Evolutionary conservation across 2,329 filamentous ascomycete genomes (phyloP), one percentile per base, ranked within the genome.

Genomic region (Paraphaeosphaeria minitans): DNA sequence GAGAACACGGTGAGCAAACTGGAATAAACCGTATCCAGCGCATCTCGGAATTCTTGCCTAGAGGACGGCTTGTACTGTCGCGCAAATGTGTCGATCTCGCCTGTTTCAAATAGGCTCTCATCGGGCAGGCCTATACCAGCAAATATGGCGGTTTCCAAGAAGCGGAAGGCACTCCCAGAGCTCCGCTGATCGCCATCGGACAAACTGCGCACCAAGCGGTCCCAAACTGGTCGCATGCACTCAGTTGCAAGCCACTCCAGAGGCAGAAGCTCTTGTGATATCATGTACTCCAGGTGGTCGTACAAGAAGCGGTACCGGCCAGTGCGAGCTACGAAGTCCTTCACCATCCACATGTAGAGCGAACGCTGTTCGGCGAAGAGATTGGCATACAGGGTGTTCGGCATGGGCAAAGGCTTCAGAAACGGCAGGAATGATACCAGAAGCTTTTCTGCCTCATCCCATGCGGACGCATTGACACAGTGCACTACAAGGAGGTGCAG

Each of bases 221-320:
- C 74, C 72, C 73, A 78, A 4, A 77, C 45, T 4, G 68, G 66
- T 14, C 68, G 73, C 71, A 78, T 74, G 16, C 60, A 63, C 35
- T 68, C 64, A 2, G 76, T 77, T 2, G 76, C 75, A 16, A 78
- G 60, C 77, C 77, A 78, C 53, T 77, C 75, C 10, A 78, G 52
- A 3, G 75, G 75, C 10, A 78, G 53, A 13, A 73, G 65, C 37
- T 75, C 70, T 46, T 73, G 62, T 12, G 68, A 68, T 16, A 79
- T 59, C 68, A 78, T 68, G 37, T 69, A 66, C 45, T 71, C 69
- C 2, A 78, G 57, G 3, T 72, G 47, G n/a, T 75, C 70, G 56
- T 73, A 77, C 4, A 77, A 63, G 21, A 77, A 70, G 19, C 68
- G 64, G 58, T 70, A 56, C 12, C 73, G 69, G n/a, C 71, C 65